Percentiles rank a stretch among this genome's conserved stretches.
phyloP scores from a whole-genome alignment of 306 rosid species.

The Crotalaria pallida region DNA sequence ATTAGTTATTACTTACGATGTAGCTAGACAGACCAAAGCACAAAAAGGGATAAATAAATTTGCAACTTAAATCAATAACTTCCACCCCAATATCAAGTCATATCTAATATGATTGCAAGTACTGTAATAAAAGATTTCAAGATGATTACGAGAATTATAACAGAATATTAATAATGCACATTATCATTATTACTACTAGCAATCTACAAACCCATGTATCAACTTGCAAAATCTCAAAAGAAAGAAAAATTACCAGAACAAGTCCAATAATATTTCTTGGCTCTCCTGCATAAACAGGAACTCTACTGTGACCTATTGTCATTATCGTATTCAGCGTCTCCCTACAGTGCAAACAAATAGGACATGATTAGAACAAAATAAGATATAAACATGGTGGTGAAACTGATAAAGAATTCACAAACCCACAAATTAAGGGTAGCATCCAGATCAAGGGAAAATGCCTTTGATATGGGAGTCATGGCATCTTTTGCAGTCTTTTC shows the following conservation, averaged over 20 bases:
- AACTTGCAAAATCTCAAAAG: neutral
- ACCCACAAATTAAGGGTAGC: slow-evolving; percentile 88
- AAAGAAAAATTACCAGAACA: slow-evolving; percentile 66
- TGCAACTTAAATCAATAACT: neutral
- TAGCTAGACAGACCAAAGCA: slow-evolving; percentile 1
- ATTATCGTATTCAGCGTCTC: slow-evolving; percentile 79
- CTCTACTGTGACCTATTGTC: slow-evolving; percentile 94
- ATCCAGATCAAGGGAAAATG: slow-evolving; percentile 96
- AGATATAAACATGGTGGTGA: slow-evolving; percentile 18
- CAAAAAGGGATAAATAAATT: neutral
- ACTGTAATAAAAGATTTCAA: neutral
- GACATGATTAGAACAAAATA: slow-evolving; percentile 23
- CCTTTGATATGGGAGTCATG: slow-evolving; percentile 90
- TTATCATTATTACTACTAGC: neutral
- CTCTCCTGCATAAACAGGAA: slow-evolving; percentile 78
- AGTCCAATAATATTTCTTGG: slow-evolving; percentile 82
- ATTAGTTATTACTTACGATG: neutral
- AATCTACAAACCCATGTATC: slow-evolving; percentile 7
- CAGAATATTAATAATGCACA: neutral
- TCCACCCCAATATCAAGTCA: neutral
- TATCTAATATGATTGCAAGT: neutral
- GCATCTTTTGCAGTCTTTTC: slow-evolving; percentile 98
- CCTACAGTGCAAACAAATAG: slow-evolving; percentile 40
- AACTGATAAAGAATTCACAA: slow-evolving; percentile 32
- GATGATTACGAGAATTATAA: neutral